Percentiles rank a stretch among this genome's conserved stretches.
Conservation (phyloP, 139 green algal species). For the Haematococcus lacustris region DNA sequence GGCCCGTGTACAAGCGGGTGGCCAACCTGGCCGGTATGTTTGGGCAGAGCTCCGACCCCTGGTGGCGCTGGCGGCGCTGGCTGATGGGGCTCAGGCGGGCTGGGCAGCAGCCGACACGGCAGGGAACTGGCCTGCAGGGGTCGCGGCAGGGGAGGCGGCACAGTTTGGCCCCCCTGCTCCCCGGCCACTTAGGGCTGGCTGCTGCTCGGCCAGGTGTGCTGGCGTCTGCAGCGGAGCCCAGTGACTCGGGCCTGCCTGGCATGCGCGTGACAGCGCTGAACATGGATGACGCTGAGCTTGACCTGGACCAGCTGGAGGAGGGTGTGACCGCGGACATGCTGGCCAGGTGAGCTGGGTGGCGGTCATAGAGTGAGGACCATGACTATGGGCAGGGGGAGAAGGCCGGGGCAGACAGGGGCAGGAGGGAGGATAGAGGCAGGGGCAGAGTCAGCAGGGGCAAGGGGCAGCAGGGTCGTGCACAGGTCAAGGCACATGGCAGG, state of each 20-base stretch:
- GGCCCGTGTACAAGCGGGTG: neutral
- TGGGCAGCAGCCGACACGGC: neutral
- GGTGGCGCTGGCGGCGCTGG: neutral
- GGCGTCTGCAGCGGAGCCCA: neutral
- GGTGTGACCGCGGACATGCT: neutral
- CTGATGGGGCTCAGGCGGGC: neutral
- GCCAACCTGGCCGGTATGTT: neutral
- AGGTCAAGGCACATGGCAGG: no score
- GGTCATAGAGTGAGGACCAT: no score
- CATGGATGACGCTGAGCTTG: constrained; percentile 1
- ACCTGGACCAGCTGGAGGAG: neutral
- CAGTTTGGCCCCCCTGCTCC: neutral
- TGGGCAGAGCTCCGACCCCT: neutral
- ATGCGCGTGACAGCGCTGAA: neutral
- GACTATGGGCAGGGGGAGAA: no score
- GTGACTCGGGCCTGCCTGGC: no score
- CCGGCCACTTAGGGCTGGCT: neutral
- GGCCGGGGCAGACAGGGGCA: neutral
- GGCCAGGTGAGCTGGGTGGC: neutral
- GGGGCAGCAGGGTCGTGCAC: no score
- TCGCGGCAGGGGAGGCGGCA: no score
- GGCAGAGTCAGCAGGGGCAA: no score
- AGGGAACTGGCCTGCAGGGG: neutral
- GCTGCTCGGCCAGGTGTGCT: neutral
- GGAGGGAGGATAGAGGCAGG: neutral